Evolutionary conservation across 768 basidiomycete species (phyloP).

Genomic region (Psilocybe cubensis): DNA sequence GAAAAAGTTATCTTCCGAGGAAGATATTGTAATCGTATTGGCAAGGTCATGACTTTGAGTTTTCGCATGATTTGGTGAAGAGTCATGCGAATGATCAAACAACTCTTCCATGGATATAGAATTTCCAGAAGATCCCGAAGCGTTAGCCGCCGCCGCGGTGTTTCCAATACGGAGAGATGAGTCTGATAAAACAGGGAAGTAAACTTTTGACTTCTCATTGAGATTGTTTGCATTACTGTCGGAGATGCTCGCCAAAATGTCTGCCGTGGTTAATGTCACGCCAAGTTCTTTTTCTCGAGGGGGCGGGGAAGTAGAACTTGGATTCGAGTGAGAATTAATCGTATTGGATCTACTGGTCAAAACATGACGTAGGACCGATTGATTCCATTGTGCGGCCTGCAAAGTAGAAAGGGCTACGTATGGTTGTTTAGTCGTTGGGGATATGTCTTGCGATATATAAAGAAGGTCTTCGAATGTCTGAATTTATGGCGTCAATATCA

Average conservation of each 20-base stretch:
- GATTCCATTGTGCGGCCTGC: slow-evolving; percentile 82
- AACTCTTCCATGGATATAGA: slow-evolving; percentile 70
- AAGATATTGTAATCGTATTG: slow-evolving; percentile 17
- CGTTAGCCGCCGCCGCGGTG: slow-evolving; percentile 51
- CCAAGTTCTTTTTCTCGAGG: slow-evolving; percentile 71
- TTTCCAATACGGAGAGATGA: slow-evolving; percentile 80
- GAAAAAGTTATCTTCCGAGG: slow-evolving; percentile 62
- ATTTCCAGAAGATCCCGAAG: slow-evolving; percentile 27
- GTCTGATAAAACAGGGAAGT: slow-evolving; percentile 70
- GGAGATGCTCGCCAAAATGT: slow-evolving; percentile 42
- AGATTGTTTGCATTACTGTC: slow-evolving; percentile 13
- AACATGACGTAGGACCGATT: slow-evolving; percentile 65
- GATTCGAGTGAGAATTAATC: slow-evolving; percentile 36
- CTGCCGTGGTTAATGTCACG: slow-evolving; percentile 54
- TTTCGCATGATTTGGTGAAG: slow-evolving; percentile 18
- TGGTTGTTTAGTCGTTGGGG: slow-evolving; percentile 66
- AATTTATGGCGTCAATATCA: slow-evolving; percentile 9
- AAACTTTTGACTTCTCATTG: slow-evolving; percentile 34
- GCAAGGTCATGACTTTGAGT: slow-evolving; percentile 11
- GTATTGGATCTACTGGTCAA: slow-evolving; percentile 47
- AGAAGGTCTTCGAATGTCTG: slow-evolving; percentile 84
- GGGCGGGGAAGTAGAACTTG: slow-evolving; percentile 32
- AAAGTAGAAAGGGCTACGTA: slow-evolving; percentile 71
- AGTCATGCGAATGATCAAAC: slow-evolving; percentile 46
- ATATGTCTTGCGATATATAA: slow-evolving; percentile 72